phyloP scores from a whole-genome alignment of 1,284 basidiomycete genomes.

The Laetiporus sulphureus region DNA sequence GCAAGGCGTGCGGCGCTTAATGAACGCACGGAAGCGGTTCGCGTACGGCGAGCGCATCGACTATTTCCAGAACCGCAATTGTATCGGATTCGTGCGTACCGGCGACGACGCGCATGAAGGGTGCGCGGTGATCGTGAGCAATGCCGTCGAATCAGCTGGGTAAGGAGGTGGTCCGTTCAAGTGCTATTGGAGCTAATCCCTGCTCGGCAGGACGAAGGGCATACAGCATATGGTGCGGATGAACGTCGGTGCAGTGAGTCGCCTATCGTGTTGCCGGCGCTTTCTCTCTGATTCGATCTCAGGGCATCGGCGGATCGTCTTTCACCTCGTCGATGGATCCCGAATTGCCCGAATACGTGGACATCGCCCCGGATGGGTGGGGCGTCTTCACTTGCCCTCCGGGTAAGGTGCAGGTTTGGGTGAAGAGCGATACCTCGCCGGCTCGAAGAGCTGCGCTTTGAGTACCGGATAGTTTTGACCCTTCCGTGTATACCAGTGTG shows the following conservation, averaged over 20 bases:
- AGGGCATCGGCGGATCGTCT: conserved; percentile 35
- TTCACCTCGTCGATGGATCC: conserved; percentile 46
- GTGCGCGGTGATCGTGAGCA: conserved; percentile 68
- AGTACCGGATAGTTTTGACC: too few species aligned
- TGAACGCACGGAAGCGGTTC: conserved; percentile 52
- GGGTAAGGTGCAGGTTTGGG: conserved; percentile 54
- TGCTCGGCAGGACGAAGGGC: conserved; percentile 3
- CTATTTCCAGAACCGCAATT: conserved; percentile 51
- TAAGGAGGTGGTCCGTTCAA: conserved; percentile 16
- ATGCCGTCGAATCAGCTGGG: conserved; percentile 40
- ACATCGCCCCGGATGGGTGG: conserved; percentile 46
- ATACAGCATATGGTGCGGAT: conserved; percentile 43
- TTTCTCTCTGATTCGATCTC: neutral
- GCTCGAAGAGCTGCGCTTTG: too few species aligned
- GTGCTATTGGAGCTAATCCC: too few species aligned
- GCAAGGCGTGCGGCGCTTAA: conserved; percentile 42
- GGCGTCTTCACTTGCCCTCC: conserved; percentile 50
- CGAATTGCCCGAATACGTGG: conserved; percentile 32
- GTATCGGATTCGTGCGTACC: conserved; percentile 67
- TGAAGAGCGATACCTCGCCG: too few species aligned
- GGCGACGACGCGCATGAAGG: conserved; percentile 42
- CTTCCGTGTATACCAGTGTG: too few species aligned
- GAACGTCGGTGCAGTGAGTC: conserved; percentile 54
- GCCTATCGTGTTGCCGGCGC: neutral
- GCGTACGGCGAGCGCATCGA: conserved; percentile 60